Percentiles rank a stretch among this genome's conserved stretches.
Conservation (phyloP, 345 rosid genomes). For the Murraya paniculata region DNA sequence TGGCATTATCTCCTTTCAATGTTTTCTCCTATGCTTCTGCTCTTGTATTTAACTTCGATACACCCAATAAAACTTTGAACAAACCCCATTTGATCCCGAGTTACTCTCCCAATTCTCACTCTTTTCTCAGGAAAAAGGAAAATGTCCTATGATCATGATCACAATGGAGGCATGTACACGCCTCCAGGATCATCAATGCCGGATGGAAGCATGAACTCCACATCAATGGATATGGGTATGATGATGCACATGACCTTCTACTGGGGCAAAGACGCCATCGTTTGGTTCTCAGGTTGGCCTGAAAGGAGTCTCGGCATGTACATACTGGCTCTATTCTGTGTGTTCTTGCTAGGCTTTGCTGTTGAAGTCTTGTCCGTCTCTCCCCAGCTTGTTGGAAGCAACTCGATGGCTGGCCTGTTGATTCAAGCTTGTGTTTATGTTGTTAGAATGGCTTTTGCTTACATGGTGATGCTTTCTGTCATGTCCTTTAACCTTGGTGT, state of each 20-base stretch:
- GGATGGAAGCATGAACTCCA: slow-evolving; percentile 9
- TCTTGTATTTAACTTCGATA: background rate
- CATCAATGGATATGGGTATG: background rate
- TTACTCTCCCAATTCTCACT: background rate
- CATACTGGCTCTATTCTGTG: slow-evolving; percentile 25
- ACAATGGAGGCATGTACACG: slow-evolving; percentile 1
- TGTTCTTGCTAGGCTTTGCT: slow-evolving; percentile 25
- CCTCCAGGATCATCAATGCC: slow-evolving; percentile 11
- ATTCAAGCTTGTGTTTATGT: slow-evolving; percentile 25
- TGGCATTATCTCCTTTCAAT: background rate
- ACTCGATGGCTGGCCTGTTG: background rate
- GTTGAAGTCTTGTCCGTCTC: slow-evolving; percentile 31
- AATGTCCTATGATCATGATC: background rate
- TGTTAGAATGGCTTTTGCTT: slow-evolving; percentile 30
- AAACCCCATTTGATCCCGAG: background rate
- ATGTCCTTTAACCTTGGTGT: slow-evolving; percentile 48
- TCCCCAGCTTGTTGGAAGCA: background rate
- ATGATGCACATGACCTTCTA: slow-evolving; percentile 30
- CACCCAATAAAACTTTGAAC: background rate
- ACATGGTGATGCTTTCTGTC: slow-evolving; percentile 50
- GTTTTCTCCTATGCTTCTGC: background rate
- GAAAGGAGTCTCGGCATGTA: slow-evolving; percentile 26
- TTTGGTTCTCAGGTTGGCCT: slow-evolving; percentile 37
- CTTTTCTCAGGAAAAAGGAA: background rate
- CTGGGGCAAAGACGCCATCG: slow-evolving; percentile 27